A percentile compares a stretch with the other conserved stretches of the same genome.
These are phyloP conservation scores for Pholiota microspora DNA, from an alignment of 768 basidiomycete species.

Conservation along the genomic window DNA sequence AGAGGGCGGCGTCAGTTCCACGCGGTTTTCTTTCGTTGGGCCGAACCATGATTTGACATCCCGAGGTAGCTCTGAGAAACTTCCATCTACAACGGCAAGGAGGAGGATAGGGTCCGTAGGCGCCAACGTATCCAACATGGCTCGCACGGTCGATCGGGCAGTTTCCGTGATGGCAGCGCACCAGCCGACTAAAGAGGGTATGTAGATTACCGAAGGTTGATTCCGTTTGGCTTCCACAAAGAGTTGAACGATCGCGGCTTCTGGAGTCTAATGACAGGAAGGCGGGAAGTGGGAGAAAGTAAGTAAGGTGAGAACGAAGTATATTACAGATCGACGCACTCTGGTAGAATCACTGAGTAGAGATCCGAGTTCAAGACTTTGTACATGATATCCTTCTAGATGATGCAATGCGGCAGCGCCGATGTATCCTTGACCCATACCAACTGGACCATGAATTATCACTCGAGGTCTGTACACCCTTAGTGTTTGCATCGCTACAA, in stretches of 20 bases:
- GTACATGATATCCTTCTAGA: constrained; percentile 93
- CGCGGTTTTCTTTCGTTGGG: constrained; percentile 64
- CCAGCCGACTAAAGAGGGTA: constrained; percentile 88
- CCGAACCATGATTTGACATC: constrained; percentile 96
- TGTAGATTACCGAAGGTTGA: constrained; percentile 93
- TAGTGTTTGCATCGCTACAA: constrained; percentile 84
- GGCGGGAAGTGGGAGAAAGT: neutral
- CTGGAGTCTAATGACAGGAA: constrained; percentile 57
- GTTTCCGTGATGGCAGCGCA: constrained; percentile 82
- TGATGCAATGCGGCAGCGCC: constrained; percentile 92
- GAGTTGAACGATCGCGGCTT: constrained; percentile 91
- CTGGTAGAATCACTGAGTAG: constrained; percentile 87
- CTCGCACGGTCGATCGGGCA: constrained; percentile 78
- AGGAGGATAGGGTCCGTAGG: constrained; percentile 94
- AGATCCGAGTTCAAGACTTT: constrained; percentile 88
- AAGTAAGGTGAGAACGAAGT: neutral
- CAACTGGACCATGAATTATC: constrained; percentile 72
- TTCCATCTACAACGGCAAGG: constrained; percentile 84
- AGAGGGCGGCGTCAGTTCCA: constrained; percentile 57
- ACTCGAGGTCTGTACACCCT: constrained; percentile 90
- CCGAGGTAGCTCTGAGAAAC: constrained; percentile 61
- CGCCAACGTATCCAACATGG: constrained; percentile 88
- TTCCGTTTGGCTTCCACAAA: constrained; percentile 97
- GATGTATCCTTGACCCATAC: constrained; percentile 91
- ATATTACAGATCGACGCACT: constrained; percentile 43